phyloP scores from a whole-genome alignment of 257 asterid genomes.

The Nemophila menziesii region DNA sequence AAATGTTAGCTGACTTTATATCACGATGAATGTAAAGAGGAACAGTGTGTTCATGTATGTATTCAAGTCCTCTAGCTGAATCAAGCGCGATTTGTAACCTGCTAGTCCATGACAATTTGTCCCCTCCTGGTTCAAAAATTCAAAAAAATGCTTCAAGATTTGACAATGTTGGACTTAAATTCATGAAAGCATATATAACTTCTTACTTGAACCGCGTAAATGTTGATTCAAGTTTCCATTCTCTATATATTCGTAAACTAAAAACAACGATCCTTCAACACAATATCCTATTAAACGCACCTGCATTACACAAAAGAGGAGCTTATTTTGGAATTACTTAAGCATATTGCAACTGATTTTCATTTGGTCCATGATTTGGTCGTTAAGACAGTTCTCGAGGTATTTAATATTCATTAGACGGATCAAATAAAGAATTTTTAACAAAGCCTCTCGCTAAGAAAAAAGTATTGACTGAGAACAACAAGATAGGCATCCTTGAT shows the following conservation, averaged over 20 bases:
- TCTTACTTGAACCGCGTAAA: slow-evolving; percentile 54
- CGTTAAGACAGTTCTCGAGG: too few relatives aligned
- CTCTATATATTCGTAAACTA: slow-evolving; percentile 78
- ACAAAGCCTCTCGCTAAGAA: too few relatives aligned
- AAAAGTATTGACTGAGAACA: too few relatives aligned
- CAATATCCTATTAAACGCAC: slow-evolving; percentile 81
- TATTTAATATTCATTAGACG: too few relatives aligned
- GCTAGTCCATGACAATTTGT: slow-evolving; percentile 52
- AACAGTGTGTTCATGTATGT: slow-evolving; percentile 87
- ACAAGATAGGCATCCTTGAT: too few relatives aligned
- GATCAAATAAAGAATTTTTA: too few relatives aligned
- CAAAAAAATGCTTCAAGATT: not conserved
- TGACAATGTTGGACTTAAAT: not conserved
- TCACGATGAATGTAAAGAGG: slow-evolving; percentile 84
- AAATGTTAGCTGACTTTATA: slow-evolving; percentile 67
- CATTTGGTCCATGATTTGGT: too few relatives aligned
- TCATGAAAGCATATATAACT: slow-evolving; percentile 1
- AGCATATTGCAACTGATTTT: too few relatives aligned
- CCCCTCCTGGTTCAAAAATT: slow-evolving; percentile 23
- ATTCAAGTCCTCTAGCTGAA: slow-evolving; percentile 93
- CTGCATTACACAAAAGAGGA: too few relatives aligned
- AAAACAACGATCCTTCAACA: slow-evolving; percentile 60
- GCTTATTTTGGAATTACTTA: too few relatives aligned
- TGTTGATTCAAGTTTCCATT: slow-evolving; percentile 83
- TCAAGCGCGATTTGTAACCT: slow-evolving; percentile 84